These are phyloP conservation scores for Neltuma alba DNA, from an alignment of 306 rosid species.

Conservation along the genomic window DNA sequence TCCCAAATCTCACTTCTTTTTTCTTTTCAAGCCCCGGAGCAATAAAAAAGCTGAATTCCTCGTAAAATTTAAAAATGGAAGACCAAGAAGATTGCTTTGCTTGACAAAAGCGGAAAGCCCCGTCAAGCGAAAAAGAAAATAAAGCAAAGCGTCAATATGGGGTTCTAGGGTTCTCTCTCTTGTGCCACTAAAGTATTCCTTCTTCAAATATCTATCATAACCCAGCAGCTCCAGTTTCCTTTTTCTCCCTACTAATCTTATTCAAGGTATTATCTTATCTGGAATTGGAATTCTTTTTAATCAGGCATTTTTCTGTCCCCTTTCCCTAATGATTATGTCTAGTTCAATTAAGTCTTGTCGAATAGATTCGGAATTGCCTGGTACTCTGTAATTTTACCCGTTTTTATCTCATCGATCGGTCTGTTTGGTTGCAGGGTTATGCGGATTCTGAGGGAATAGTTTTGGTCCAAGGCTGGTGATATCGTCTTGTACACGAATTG, in stretches of 20 bases:
- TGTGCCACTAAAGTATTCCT: conserved; percentile 11
- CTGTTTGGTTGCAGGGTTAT: background rate
- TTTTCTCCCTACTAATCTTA: background rate
- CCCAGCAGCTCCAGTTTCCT: conserved; percentile 4
- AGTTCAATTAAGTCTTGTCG: background rate
- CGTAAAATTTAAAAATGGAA: background rate
- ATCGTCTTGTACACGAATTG: background rate
- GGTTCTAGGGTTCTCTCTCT: conserved; percentile 37
- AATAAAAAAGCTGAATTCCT: background rate
- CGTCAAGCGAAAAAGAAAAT: background rate
- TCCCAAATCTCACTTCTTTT: conserved; percentile 23
- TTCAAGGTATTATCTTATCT: background rate
- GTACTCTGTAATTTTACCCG: background rate
- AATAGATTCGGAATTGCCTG: conserved; percentile 1
- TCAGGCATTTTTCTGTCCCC: background rate
- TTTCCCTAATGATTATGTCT: background rate
- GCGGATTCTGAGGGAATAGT: conserved; percentile 7
- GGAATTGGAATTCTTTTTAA: background rate
- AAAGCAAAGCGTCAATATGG: conserved; percentile 20
- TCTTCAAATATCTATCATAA: conserved; percentile 27
- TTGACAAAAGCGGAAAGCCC: conserved; percentile 4
- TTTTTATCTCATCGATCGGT: background rate
- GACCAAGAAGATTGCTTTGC: background rate
- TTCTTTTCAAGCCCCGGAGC: background rate
- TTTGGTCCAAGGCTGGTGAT: background rate